A percentile compares a stretch with the other conserved stretches of the same genome.
Evolutionary conservation across 345 rosid species (phyloP).

Genomic region (Rubroshorea leprosula): DNA sequence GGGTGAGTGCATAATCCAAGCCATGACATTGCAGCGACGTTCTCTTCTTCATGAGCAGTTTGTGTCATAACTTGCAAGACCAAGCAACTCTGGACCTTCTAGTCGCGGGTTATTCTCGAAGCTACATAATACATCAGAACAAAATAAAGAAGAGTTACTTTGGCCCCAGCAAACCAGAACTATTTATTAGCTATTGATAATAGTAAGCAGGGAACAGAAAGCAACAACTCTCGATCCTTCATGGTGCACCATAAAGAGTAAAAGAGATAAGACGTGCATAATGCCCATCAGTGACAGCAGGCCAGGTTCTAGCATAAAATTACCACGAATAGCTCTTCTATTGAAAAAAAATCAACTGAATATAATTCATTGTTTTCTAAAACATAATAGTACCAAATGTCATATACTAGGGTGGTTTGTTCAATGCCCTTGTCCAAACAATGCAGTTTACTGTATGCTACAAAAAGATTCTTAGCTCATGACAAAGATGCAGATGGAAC

Average conservation of each 20-base stretch:
- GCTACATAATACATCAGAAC: constrained; percentile 35
- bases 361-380: too few species aligned
- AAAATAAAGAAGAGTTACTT: constrained; percentile 15
- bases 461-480: neutral
- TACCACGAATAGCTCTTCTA: too few species aligned
- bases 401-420: neutral
- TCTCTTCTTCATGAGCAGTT: constrained; percentile 46
- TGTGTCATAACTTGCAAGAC: constrained; percentile 85
- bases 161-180: too few species aligned
- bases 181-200: too few species aligned
- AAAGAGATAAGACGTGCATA: too few species aligned
- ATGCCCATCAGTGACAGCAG: too few species aligned
- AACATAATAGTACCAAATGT: too few species aligned
- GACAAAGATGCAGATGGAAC: neutral
- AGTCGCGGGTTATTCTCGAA: constrained; percentile 84
- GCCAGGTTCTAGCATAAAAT: too few species aligned
- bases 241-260: too few species aligned
- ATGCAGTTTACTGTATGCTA: neutral
- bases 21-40: constrained; percentile 2
- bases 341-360: neutral
- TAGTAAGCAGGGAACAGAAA: too few species aligned
- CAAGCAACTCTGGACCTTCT: constrained; percentile 91
- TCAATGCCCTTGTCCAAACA: neutral
- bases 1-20: constrained; percentile 12
- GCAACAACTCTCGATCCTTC: too few species aligned